Evolutionary conservation across 805 yeast species (phyloP).

Genomic region (Spencermartinsiella europaea): DNA sequence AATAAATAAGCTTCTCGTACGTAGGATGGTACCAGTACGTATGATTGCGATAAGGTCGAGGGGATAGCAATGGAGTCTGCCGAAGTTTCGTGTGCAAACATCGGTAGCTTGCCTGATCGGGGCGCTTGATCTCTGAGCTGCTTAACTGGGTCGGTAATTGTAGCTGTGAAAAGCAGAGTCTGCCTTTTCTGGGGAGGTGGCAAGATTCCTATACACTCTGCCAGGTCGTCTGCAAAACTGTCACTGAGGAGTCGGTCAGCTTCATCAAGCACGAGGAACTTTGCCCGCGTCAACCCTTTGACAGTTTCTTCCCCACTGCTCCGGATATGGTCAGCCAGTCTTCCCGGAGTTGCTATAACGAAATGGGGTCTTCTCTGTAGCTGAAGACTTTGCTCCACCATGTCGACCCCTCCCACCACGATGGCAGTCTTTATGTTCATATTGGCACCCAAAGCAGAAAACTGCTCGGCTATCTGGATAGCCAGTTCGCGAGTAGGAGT

Average conservation of each 20-base stretch:
- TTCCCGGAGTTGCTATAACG: conserved; percentile 94
- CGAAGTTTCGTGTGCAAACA: conserved; percentile 67
- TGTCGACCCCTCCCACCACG: conserved; percentile 93
- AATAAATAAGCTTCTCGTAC: conserved; percentile 87
- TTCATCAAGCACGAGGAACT: conserved; percentile 86
- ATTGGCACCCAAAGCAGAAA: conserved; percentile 82
- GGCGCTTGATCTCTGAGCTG: conserved; percentile 61
- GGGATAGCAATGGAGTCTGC: conserved; percentile 80
- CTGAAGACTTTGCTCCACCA: conserved; percentile 79
- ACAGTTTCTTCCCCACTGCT: conserved; percentile 86
- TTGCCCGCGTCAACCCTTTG: conserved; percentile 69
- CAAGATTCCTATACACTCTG: conserved; percentile 61
- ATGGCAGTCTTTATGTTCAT: conserved; percentile 81
- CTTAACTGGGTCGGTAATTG: conserved; percentile 88
- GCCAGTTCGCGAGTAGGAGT: conserved; percentile 93
- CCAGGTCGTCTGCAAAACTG: conserved; percentile 76
- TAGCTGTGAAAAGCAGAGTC: conserved; percentile 90
- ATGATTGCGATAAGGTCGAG: conserved; percentile 55
- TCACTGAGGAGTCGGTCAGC: conserved; percentile 87
- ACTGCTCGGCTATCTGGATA: conserved; percentile 94
- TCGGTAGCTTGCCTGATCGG: conserved; percentile 52
- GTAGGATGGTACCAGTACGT: conserved; percentile 74
- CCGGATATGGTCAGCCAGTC: conserved; percentile 86
- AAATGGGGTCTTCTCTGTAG: conserved; percentile 85
- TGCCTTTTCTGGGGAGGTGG: conserved; percentile 75